A percentile compares a stretch with the other conserved stretches of the same genome.
These are phyloP conservation scores for Corylus americana DNA, from an alignment of 306 rosid genomes.

Conservation along the genomic window DNA sequence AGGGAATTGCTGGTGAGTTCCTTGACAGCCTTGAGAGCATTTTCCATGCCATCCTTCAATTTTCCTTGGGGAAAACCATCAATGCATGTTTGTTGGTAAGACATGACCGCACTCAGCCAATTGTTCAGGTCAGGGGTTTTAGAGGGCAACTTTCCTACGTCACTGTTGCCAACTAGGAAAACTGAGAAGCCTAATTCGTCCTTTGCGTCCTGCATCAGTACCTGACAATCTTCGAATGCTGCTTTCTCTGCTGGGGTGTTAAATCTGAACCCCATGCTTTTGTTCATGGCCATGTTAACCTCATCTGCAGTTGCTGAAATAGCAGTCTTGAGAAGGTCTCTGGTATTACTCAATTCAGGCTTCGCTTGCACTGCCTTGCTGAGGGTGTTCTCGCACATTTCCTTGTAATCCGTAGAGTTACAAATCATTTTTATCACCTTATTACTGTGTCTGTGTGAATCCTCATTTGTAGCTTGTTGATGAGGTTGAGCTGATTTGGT, in stretches of 20 bases:
- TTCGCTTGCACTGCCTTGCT: conserved; percentile 15
- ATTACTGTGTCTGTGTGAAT: background rate
- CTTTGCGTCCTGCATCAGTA: conserved; percentile 45
- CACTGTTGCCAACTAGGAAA: background rate
- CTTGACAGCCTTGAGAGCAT: conserved; percentile 32
- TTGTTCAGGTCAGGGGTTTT: conserved; percentile 54
- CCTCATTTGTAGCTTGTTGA: background rate
- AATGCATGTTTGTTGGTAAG: conserved; percentile 67
- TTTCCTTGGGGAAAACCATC: conserved; percentile 79
- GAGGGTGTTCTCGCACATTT: conserved; percentile 52
- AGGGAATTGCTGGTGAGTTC: conserved; percentile 76
- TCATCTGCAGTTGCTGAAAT: conserved; percentile 42
- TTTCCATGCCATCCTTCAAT: conserved; percentile 41
- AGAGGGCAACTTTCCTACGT: conserved; percentile 12
- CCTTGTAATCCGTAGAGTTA: conserved; percentile 48
- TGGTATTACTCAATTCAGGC: conserved; percentile 37
- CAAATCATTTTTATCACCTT: conserved; percentile 50
- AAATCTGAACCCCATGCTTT: conserved; percentile 28
- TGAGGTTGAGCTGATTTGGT: background rate
- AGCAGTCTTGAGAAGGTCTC: conserved; percentile 52
- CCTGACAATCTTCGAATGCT: conserved; percentile 73
- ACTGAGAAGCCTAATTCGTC: conserved; percentile 49
- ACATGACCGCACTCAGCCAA: conserved; percentile 85
- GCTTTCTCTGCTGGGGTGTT: conserved; percentile 41
- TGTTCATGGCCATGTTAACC: conserved; percentile 43